Evolutionary conservation across 106 monocot genomes (phyloP).

Genomic region (Hemerocallis citrina): DNA sequence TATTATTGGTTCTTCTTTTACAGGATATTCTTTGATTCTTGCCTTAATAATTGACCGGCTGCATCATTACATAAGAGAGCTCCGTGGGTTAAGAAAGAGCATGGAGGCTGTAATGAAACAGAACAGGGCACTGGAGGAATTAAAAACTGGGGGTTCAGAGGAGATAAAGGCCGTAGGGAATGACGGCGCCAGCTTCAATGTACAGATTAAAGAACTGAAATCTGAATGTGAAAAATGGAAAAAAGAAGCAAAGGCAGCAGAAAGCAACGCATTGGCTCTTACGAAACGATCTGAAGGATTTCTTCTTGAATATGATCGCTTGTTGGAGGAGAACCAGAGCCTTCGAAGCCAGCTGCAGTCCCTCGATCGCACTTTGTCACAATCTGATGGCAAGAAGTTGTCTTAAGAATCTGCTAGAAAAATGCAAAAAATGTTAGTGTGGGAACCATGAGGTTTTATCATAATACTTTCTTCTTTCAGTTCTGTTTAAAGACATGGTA

Average conservation of each 20-base stretch:
- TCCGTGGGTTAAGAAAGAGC: conserved; percentile 45
- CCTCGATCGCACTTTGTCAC: conserved; percentile 45
- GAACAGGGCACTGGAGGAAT: conserved; percentile 57
- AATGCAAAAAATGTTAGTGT: neutral
- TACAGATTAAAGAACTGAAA: conserved; percentile 34
- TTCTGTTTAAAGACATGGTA: too few relatives aligned
- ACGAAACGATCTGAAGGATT: conserved; percentile 71
- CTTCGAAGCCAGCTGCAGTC: conserved; percentile 67
- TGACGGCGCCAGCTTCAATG: conserved; percentile 39
- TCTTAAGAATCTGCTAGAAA: conserved; percentile 2
- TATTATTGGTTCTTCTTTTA: neutral
- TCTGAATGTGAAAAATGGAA: conserved; percentile 14
- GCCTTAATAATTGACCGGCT: conserved; percentile 72
- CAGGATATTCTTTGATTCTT: conserved; percentile 76
- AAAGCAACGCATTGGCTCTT: conserved; percentile 43
- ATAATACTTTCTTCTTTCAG: too few relatives aligned
- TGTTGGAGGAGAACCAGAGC: conserved; percentile 68
- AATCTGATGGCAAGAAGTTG: conserved; percentile 60
- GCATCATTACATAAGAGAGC: conserved; percentile 79
- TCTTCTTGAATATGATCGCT: conserved; percentile 57
- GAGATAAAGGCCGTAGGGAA: conserved; percentile 34
- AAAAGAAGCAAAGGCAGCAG: conserved; percentile 44
- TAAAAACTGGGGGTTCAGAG: conserved; percentile 31
- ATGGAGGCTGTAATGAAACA: conserved; percentile 61
- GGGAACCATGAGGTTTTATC: neutral